phyloP scores from a whole-genome alignment of 768 basidiomycete species.

The Leccinum incarnatum region DNA sequence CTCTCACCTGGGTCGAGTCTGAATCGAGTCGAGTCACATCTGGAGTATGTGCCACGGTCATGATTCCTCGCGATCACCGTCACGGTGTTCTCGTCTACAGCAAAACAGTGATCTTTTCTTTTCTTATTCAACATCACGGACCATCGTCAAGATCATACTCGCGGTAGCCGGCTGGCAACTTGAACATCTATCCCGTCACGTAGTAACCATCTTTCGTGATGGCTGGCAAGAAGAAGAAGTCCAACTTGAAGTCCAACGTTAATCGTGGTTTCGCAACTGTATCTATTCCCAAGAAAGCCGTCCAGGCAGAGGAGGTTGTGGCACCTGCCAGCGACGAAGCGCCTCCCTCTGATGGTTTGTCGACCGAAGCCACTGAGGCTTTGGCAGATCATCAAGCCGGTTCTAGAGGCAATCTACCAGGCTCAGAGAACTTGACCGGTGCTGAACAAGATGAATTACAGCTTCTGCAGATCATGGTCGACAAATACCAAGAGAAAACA shows the following conservation, averaged over 20 bases:
- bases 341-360: constrained; percentile 1
- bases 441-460: constrained; percentile 48
- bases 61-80: not conserved
- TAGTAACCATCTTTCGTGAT: constrained; percentile 32
- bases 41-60: not conserved
- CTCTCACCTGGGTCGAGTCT: not conserved
- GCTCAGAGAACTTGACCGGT: constrained; percentile 29
- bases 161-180: not conserved
- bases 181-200: not conserved
- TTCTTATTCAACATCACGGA: not conserved
- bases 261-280: constrained; percentile 78
- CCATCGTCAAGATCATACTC: not conserved
- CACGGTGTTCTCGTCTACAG: not conserved
- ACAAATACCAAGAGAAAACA: constrained; percentile 81
- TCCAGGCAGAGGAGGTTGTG: constrained; percentile 29
- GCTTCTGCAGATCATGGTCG: constrained; percentile 68
- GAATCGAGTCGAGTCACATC: not conserved
- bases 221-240: constrained; percentile 81
- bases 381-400: constrained; percentile 4
- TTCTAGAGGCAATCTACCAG: constrained; percentile 8
- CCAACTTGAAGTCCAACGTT: constrained; percentile 50
- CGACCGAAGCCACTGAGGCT: constrained; percentile 7
- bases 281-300: constrained; percentile 75
- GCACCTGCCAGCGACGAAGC: constrained; percentile 11
- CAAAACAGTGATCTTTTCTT: not conserved